These are phyloP conservation scores for Talaromyces sp. DNA, from an alignment of 2,329 filamentous ascomycete species.

Conservation along the genomic window DNA sequence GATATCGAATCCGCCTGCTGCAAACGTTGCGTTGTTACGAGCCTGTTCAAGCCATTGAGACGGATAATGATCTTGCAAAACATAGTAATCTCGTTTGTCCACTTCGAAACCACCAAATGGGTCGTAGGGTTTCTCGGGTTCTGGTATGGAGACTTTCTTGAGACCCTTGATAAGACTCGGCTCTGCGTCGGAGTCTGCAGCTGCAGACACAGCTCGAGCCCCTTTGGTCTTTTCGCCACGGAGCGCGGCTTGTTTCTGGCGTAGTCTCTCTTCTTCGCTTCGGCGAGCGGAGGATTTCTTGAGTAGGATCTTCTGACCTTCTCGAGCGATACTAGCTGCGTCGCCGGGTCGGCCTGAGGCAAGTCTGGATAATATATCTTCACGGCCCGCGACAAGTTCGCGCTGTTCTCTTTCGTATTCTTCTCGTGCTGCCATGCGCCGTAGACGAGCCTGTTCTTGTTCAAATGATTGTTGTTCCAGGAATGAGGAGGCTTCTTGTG, in stretches of 20 bases:
- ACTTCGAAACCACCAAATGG: constrained; percentile 68
- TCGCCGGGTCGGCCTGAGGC: constrained; percentile 57
- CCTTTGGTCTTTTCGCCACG: constrained; percentile 30
- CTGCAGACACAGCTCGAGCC: constrained; percentile 16
- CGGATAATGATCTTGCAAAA: constrained; percentile 64
- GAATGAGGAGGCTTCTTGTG: constrained; percentile 44
- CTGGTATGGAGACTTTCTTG: constrained; percentile 57
- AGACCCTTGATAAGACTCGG: constrained; percentile 68
- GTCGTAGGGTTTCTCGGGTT: constrained; percentile 73
- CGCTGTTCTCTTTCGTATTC: constrained; percentile 67
- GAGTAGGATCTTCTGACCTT: constrained; percentile 57
- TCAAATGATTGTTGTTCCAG: constrained; percentile 52
- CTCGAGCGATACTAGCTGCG: constrained; percentile 51
- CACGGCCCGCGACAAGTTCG: constrained; percentile 58
- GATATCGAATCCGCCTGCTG: constrained; percentile 77
- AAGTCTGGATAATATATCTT: constrained; percentile 66
- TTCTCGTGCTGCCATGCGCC: constrained; percentile 57
- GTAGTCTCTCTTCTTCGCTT: constrained; percentile 47
- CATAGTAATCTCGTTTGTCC: constrained; percentile 65
- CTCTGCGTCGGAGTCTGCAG: constrained; percentile 23
- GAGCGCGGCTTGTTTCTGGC: constrained; percentile 41
- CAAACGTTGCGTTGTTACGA: constrained; percentile 59
- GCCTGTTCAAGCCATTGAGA: constrained; percentile 67
- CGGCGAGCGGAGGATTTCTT: constrained; percentile 65
- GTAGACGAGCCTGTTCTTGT: constrained; percentile 59